Percentiles rank a stretch among this genome's conserved stretches.
Evolutionary conservation across 176 grass and related monocot species (phyloP).

Genomic region (Olyra latifolia): DNA sequence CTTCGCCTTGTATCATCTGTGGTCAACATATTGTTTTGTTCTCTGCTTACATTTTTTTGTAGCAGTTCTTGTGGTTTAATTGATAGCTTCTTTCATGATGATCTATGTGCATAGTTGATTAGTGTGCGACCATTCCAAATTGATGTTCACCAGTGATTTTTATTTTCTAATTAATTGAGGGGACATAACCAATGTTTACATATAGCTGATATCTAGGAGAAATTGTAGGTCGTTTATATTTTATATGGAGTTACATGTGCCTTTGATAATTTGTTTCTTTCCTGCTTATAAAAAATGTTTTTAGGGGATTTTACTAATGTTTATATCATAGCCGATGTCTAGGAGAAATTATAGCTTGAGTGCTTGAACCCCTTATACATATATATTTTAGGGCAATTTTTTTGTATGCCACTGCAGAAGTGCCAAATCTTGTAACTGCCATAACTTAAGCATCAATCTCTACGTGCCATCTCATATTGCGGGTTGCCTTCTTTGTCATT

Average conservation of each 20-base stretch:
- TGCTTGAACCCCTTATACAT: background rate
- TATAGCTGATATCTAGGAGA: background rate
- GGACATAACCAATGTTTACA: background rate
- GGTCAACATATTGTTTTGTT: background rate
- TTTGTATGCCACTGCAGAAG: too few relatives aligned
- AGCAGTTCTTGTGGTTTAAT: background rate
- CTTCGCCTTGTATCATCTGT: background rate
- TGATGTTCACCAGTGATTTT: conserved; percentile 20
- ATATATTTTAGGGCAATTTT: too few relatives aligned
- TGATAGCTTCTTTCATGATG: conserved; percentile 17
- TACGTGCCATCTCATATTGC: too few relatives aligned
- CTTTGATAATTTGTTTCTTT: too few relatives aligned
- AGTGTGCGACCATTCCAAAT: conserved; percentile 14
- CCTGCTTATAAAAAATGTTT: background rate
- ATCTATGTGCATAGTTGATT: conserved; percentile 14
- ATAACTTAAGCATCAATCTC: too few relatives aligned
- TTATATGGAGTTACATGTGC: too few relatives aligned
- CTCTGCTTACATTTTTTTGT: background rate
- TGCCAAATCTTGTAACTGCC: too few relatives aligned
- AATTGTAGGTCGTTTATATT: background rate
- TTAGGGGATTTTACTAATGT: background rate
- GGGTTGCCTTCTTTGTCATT: too few relatives aligned
- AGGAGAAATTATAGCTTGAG: background rate
- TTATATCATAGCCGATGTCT: background rate
- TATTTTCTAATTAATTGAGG: background rate